These are phyloP conservation scores for Talaromyces sp. DNA, from an alignment of 2,329 filamentous ascomycete genomes.

Conservation along the genomic window DNA sequence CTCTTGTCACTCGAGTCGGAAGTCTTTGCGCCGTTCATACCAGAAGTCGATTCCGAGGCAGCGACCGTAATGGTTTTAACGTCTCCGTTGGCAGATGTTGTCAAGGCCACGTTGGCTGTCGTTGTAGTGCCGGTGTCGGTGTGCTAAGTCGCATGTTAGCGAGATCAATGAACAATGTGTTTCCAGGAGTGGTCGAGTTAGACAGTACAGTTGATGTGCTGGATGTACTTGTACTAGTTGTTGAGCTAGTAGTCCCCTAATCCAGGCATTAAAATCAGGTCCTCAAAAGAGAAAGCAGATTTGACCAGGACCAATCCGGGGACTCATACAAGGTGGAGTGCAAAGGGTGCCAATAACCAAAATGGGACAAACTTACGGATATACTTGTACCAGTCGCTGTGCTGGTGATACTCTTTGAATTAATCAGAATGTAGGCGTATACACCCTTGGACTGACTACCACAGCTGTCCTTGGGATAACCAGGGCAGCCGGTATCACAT, in stretches of 20 bases:
- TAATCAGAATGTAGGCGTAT: slow-evolving; percentile 48
- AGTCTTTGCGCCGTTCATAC: slow-evolving; percentile 17
- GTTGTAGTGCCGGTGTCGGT: slow-evolving; percentile 21
- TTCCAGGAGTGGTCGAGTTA: background rate
- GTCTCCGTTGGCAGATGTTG: slow-evolving; percentile 29
- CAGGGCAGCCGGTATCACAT: slow-evolving; percentile 49
- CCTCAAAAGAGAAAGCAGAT: slow-evolving; percentile 14
- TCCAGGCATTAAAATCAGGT: slow-evolving; percentile 21
- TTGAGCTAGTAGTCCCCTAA: slow-evolving; percentile 22
- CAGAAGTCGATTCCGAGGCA: slow-evolving; percentile 20
- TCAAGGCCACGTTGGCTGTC: slow-evolving; percentile 17
- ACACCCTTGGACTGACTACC: slow-evolving; percentile 43
- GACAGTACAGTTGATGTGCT: slow-evolving; percentile 20
- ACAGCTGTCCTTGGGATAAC: slow-evolving; percentile 51
- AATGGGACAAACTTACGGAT: slow-evolving; percentile 25
- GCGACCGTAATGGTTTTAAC: slow-evolving; percentile 35
- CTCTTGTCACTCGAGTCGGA: slow-evolving; percentile 12
- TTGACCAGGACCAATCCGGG: slow-evolving; percentile 10
- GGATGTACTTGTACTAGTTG: slow-evolving; percentile 16
- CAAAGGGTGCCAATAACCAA: background rate
- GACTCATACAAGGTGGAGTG: background rate
- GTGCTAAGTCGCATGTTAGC: slow-evolving; percentile 15
- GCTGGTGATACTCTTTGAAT: slow-evolving; percentile 32
- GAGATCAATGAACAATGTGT: background rate
- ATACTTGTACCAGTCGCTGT: slow-evolving; percentile 32